Percentiles rank a stretch among this genome's conserved stretches.
Conservation (phyloP, 1,284 basidiomycete genomes). For the Sporisorium iseilematis-ciliati region DNA sequence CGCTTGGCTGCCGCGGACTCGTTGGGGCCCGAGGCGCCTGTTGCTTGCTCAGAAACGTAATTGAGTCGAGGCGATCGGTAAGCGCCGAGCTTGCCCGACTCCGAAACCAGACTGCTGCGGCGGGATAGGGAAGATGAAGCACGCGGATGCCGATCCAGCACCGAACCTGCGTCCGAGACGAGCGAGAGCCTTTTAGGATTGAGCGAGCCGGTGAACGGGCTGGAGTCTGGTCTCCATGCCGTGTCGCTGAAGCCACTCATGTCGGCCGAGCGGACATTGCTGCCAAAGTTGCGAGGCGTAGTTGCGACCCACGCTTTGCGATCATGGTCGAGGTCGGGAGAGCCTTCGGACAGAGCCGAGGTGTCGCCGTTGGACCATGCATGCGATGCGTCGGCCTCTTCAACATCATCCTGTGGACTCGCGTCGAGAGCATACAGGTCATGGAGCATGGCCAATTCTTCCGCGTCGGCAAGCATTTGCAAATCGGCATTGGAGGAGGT, state of each 20-base stretch:
- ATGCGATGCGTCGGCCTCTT: slow-evolving; percentile 26
- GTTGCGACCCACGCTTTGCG: slow-evolving; percentile 36
- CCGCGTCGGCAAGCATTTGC: slow-evolving; percentile 41
- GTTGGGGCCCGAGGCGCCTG: slow-evolving; percentile 41
- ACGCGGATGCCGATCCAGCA: slow-evolving; percentile 30
- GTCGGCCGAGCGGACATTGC: slow-evolving; percentile 25
- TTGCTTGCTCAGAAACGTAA: slow-evolving; percentile 39
- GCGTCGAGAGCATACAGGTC: slow-evolving; percentile 58
- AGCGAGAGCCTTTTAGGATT: slow-evolving; percentile 51
- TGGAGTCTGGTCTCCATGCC: slow-evolving; percentile 12
- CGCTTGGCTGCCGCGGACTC: slow-evolving; percentile 56
- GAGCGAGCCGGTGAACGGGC: slow-evolving; percentile 19
- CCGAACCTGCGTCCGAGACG: slow-evolving; percentile 42
- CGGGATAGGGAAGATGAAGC: slow-evolving; percentile 37
- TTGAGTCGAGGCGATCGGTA: slow-evolving; percentile 48
- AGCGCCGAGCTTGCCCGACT: slow-evolving; percentile 21
- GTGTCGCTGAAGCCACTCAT: slow-evolving; percentile 2
- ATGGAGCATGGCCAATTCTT: slow-evolving; percentile 53
- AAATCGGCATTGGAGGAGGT: slow-evolving; percentile 17
- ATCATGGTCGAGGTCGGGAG: slow-evolving; percentile 27
- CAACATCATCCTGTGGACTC: slow-evolving; percentile 14
- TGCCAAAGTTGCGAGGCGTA: slow-evolving; percentile 52
- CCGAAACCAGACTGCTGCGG: slow-evolving; percentile 44
- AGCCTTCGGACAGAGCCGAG: slow-evolving; percentile 25
- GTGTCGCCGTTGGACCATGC: slow-evolving; percentile 32